Base-by-base conservation (phyloP, 805 yeast genomes). In the Myxozyma nipponensis region DNA sequence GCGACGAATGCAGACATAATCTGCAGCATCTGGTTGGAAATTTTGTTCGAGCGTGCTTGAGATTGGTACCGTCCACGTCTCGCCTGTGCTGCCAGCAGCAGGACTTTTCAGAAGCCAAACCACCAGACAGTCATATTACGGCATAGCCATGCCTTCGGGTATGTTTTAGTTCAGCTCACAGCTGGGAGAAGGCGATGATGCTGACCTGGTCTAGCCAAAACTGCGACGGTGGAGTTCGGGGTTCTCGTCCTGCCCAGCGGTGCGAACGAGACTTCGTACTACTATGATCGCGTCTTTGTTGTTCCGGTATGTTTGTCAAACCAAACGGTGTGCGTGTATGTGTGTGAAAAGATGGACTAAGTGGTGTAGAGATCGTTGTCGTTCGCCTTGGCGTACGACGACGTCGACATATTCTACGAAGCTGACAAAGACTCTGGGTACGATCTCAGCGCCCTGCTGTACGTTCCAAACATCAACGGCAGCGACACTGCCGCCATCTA, bases 231-330 rank as follows among this genome's bases (percentile, higher is more conserved):
- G 34, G 44, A 44, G 42, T 47, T 47, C 37, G 57, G 57, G 32
- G 58, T 47, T n/a, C 53, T 52, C 44, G 58, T 54, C 9, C 39
- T 54, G 24, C 58, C 58, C 5, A 52, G 44, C 39, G 39, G 40
- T 15, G 30, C 24, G 36, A 30, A 38, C 19, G 32, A 39, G 22
- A 23, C 25, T 15, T 25, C 10, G 6, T 26, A 30, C 30, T 3
- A 32, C 9, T 38, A 24, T n/a, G 39, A 38, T 21, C n/a, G n/a
- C n/a, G 41, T 52, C n/a, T 15, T 25, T 15, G 42, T 46, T 15
- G 45, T 54, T 26, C 46, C 57, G 19, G 42, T 22, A 18, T 7
- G n/a, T 15, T 35, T 17, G 6, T 35, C 10, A 13, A n/a, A n/a
- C n/a, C n/a, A n/a, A n/a, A n/a, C n/a, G n/a, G n/a, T n/a, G n/a